Base-by-base conservation (phyloP, 2,329 filamentous ascomycete genomes). In the Epichloe baconii region DNA sequence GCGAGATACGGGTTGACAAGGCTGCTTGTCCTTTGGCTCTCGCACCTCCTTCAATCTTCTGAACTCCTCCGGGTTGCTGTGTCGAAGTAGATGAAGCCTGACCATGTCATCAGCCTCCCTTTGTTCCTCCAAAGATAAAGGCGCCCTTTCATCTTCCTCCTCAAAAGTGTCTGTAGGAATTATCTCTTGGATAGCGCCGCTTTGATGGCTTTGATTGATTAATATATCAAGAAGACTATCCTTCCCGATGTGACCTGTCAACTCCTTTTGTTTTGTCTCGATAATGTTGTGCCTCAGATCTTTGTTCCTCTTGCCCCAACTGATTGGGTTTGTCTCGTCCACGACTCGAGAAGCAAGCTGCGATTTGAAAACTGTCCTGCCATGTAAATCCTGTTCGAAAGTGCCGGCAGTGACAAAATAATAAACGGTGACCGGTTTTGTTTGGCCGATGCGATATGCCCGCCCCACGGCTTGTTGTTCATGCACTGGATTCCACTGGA, bases 401-500 rank as follows among this genome's bases (percentile, higher is more conserved):
- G 88, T 93, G 2, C 88, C 89, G 2, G 82, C 86, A 11, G 81
- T 72, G 26, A 89, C 71, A 55, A 96, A 81, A 17, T 85, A 84
- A 66, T 96, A 96, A 1, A 96, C 88, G 61, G 79, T 90, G 1
- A 95, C 89, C 0, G 78, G 74, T 59, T 90, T 93, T 38, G 69
- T 71, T 65, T 96, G 90, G 0, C 89, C 88, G 36, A 96, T 78
- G 1, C 90, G 86, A 65, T 93, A 95, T 0, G 87, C 85, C 49
- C 90, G 78, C 2, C 88, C 90, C 48, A 95, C 80, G 1, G 90
- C 90, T 66, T 96, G 90, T 59, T 89, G 83, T 64, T 95, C 90
- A 62, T 83, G 75, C 5, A 82, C 77, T 0, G 90, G 90, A 56
- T 90, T 93, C 68, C 83, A 95, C 54, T 76, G 74, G 61, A 85